Evolutionary conservation across 352 stramenopile species (phyloP), one percentile per base, ranked within the genome.

Genomic region (Peronospora belbahrii): DNA sequence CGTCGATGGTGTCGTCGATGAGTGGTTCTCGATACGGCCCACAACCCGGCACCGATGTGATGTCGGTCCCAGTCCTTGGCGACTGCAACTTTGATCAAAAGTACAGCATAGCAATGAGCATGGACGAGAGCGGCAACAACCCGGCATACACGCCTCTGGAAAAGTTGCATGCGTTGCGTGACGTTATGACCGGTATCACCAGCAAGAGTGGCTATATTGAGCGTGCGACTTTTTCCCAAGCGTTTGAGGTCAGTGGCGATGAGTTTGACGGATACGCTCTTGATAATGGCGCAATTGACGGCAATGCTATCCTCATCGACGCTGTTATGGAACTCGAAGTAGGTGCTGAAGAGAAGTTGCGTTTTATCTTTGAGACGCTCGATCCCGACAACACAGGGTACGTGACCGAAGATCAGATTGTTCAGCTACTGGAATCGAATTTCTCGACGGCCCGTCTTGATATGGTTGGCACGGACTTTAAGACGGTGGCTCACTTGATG

Each of bases 331-430:
- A 88, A 14, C 58, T 92, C 9, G 63, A 89, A 35, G 74, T 92
- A 2, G 70, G 57, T 32, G 72, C 54, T 2, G 74, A 92, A 34
- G 75, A 87, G 31, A 92, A 89, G 40, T 63, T 92, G 28, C 71
- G 59, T 19, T 89, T 89, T 49, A 92, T 92, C 47, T 92, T 92
- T 33, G 77, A 92, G 35, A 88, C 77, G 24, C 61, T 92, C 4
- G 80, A 92, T 47, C 56, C 61, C 0, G 61, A 80, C 38, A 63
- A 67, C 27, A 50, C 54, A 5, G 74, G 74, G 11, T 70, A 54
- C 38, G 69, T 92, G 36, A 76, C 74, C 4, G 54, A 74, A 43
- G 63, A 74, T 19, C 80, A 89, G 50, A 64, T 89, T 31, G 65
- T 75, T 18, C 50, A 74, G 44, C 59, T 92, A 25, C 48, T 92